A percentile compares a stretch with the other conserved stretches of the same genome.
Evolutionary conservation across 352 stramenopile species (phyloP).

Genomic region (Globisporangium okanoganense): DNA sequence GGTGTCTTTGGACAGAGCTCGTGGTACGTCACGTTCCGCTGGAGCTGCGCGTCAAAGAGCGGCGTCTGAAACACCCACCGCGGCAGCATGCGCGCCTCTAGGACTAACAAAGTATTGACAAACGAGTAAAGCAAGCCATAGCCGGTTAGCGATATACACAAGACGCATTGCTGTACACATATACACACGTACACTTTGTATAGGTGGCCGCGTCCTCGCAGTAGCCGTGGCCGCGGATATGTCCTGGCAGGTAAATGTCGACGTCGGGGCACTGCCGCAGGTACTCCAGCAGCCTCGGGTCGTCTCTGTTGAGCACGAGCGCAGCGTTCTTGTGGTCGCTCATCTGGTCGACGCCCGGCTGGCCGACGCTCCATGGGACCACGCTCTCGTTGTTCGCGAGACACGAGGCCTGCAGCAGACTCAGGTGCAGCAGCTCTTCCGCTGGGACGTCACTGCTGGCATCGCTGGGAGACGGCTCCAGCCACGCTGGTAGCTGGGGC

Average conservation of each 20-base stretch:
- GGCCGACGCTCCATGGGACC: conserved; percentile 42
- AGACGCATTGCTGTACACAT: not conserved
- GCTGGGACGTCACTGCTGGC: conserved; percentile 18
- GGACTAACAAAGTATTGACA: conserved; percentile 18
- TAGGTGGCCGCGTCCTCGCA: conserved; percentile 68
- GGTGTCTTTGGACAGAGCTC: conserved; percentile 48
- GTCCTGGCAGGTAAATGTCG: conserved; percentile 52
- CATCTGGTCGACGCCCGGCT: conserved; percentile 6
- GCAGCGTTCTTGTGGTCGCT: conserved; percentile 14
- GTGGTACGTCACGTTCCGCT: conserved; percentile 34
- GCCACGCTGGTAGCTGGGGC: not conserved
- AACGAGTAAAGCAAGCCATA: conserved; percentile 2
- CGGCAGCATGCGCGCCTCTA: conserved; percentile 39
- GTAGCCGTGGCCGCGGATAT: conserved; percentile 39
- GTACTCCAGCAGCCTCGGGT: conserved; percentile 34
- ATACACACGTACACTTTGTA: conserved; percentile 43
- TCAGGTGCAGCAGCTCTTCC: conserved; percentile 42
- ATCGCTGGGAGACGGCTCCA: not conserved
- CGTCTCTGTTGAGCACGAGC: conserved; percentile 25
- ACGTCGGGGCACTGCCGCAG: conserved; percentile 59
- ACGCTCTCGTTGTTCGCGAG: conserved; percentile 38
- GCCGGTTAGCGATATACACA: not conserved
- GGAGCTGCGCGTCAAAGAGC: conserved; percentile 25
- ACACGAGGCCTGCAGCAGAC: conserved; percentile 45
- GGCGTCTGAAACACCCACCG: conserved; percentile 37